A percentile compares a stretch with the other conserved stretches of the same genome.
Evolutionary conservation across 2,329 filamentous ascomycete species (phyloP).

Genomic region (Pseudogymnoascus sp.): DNA sequence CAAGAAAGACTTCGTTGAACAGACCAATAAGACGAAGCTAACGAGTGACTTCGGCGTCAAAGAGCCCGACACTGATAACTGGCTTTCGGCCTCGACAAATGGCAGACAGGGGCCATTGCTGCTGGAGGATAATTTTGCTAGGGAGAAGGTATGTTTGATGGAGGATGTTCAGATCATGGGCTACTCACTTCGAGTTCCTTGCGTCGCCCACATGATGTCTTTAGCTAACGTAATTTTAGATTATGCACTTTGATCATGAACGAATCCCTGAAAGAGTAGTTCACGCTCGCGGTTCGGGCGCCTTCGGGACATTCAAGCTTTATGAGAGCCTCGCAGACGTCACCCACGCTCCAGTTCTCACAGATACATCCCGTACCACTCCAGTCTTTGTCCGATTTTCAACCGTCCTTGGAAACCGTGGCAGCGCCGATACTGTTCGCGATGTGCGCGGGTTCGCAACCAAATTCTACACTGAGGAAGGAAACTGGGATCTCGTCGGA

Average conservation of each 20-base stretch:
- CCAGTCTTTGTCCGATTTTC: slow-evolving; percentile 69
- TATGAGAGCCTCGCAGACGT: slow-evolving; percentile 58
- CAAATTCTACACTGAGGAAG: slow-evolving; percentile 72
- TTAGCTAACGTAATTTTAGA: slow-evolving; percentile 36
- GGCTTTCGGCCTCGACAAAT: slow-evolving; percentile 59
- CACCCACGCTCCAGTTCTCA: slow-evolving; percentile 60
- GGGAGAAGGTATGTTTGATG: slow-evolving; percentile 57
- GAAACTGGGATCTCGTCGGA: slow-evolving; percentile 68
- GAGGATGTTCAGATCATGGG: slow-evolving; percentile 18
- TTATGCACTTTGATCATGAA: slow-evolving; percentile 70
- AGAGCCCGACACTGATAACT: slow-evolving; percentile 67
- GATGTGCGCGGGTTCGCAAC: slow-evolving; percentile 75
- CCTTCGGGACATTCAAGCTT: slow-evolving; percentile 61
- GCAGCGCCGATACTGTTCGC: slow-evolving; percentile 74
- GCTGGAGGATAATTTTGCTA: slow-evolving; percentile 63
- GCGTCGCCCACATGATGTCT: neutral
- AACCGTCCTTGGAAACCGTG: slow-evolving; percentile 67
- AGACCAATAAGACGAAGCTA: slow-evolving; percentile 50
- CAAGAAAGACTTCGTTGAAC: slow-evolving; percentile 46
- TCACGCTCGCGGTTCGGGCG: slow-evolving; percentile 57
- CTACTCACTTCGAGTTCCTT: neutral
- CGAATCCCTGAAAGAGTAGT: slow-evolving; percentile 63
- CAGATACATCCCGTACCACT: slow-evolving; percentile 52
- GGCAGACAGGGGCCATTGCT: slow-evolving; percentile 60
- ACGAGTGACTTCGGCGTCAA: slow-evolving; percentile 75